Percentiles rank a stretch among this genome's conserved stretches.
Conservation (phyloP, 192 early-diverging fungal species). For the Gonapodya prolifera region DNA sequence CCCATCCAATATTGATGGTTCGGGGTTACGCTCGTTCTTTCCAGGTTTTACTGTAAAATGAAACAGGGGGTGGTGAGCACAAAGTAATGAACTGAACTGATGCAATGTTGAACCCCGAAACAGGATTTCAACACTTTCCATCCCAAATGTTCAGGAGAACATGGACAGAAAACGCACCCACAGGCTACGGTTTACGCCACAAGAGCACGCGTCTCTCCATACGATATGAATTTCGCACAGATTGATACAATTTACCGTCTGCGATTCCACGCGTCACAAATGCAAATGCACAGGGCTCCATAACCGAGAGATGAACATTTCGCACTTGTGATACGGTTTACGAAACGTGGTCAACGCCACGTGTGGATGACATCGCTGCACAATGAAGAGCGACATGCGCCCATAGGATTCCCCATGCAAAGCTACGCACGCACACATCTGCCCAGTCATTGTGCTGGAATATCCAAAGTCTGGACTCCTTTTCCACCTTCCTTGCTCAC, state of each 20-base stretch:
- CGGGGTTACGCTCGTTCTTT: no score
- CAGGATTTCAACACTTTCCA: not conserved
- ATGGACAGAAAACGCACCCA: not conserved
- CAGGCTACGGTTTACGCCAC: not conserved
- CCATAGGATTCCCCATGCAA: not conserved
- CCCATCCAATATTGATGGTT: no score
- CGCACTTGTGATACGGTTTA: no score
- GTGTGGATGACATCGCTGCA: not conserved
- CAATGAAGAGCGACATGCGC: not conserved
- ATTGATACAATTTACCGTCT: not conserved
- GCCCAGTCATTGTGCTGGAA: not conserved
- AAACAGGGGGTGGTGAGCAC: not conserved
- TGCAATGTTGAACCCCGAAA: not conserved
- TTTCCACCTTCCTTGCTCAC: not conserved
- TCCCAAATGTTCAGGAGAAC: not conserved
- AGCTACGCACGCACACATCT: not conserved
- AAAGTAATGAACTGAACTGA: not conserved
- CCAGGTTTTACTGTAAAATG: not conserved
- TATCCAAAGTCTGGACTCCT: not conserved
- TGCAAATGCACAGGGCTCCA: not conserved
- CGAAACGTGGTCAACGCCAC: not conserved
- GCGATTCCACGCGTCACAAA: not conserved
- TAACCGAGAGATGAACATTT: no score
- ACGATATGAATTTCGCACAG: not conserved
- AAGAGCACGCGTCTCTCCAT: not conserved